Base-by-base conservation (phyloP, 1,284 basidiomycete genomes). In the Vanrija humicola region DNA sequence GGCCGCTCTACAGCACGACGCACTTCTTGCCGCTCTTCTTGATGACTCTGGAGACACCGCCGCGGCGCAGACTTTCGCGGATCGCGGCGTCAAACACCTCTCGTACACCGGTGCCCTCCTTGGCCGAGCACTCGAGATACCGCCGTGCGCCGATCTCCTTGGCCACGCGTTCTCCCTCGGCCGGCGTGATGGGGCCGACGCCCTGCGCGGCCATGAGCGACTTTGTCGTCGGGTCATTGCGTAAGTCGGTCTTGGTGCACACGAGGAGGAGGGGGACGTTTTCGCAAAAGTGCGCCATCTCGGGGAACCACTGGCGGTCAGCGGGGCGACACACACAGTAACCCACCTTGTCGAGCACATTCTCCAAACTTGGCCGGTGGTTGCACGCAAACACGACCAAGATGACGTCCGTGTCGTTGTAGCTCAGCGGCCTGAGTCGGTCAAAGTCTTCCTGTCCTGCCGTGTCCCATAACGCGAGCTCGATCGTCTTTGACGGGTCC, bases 371-470 rank as follows among this genome's bases (percentile, higher is more conserved):
- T 46, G 88, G 88, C n/a, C 94, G 90, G 72, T 93, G 96, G 81
- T 98, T 95, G 76, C 97, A 82, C 12, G 93, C 94, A 79, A 98
- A 98, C 39, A 97, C 92, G 67, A 98, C 90, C 62, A 98, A 84
- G 66, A 98, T 94, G 52, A 98, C 91, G 75, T 97, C 87, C 79
- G 88, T 92, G 75, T 97, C 95, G 38, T 94, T 93, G 72, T 98
- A 98, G 74, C 89, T 92, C 58, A 98, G 80, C 25, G 94, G 94
- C 62, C 94, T 83, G 62, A 98, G 81, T 61, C 94, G 83, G 75
- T 98, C 94, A 77, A 98, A 98, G 79, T 98, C 94, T 79, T 98
- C 94, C 77, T 98, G 94, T 19, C 95, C 94, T 5, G 94, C 95
- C 0, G 95, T 98, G 78, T 98, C 94, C 94, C 94, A 98, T 34